Evolutionary conservation across 2,329 filamentous ascomycete genomes (phyloP), one percentile per base, ranked within the genome.

Genomic region (Colletotrichum cuscutae): DNA sequence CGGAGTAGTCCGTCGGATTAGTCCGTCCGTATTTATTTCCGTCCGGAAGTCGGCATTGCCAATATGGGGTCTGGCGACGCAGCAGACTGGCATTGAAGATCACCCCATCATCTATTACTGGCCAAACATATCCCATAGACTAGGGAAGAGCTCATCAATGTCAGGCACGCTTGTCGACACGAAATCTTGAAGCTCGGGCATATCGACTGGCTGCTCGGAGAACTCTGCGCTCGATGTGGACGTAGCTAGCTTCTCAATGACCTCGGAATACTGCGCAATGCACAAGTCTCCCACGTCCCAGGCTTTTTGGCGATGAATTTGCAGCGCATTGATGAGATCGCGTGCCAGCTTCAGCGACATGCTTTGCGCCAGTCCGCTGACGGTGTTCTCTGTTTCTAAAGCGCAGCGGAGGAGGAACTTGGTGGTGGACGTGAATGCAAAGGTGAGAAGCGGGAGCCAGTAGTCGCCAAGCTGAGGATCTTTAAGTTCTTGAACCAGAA

Each of bases 241-340:
- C 5, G 78, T 77, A 11, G 82, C 73, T 3, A 86, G 77, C 75
- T 84, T 87, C 35, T 88, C 84, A 0, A 88, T 80, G 13, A 88
- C 77, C 12, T 87, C 86, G 6, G 80, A 78, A 73, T 87, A 85
- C 60, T 88, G 85, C 0, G 82, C 81, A 1, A 89, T 77, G 71
- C 87, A 89, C 5, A 86, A 81, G 60, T 89, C 86, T 0, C 82
- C 87, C 1, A 89, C 77, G 71, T 89, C 87, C 87, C 88, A 89
- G 0, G 76, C 79, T 56, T 78, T 79, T 5, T 79, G 77, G 2
- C 82, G 82, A 57, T 87, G 85, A 0, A 75, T 73, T 13, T 80
- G 80, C 15, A 89, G 78, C 1, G 82, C 77, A 3, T 75, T 73
- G 3, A 88, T 77, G 12, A 88, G 79, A 24, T 84, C 82, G 5